Base-by-base conservation (phyloP, 352 stramenopile species). In the Pythium volutum region DNA sequence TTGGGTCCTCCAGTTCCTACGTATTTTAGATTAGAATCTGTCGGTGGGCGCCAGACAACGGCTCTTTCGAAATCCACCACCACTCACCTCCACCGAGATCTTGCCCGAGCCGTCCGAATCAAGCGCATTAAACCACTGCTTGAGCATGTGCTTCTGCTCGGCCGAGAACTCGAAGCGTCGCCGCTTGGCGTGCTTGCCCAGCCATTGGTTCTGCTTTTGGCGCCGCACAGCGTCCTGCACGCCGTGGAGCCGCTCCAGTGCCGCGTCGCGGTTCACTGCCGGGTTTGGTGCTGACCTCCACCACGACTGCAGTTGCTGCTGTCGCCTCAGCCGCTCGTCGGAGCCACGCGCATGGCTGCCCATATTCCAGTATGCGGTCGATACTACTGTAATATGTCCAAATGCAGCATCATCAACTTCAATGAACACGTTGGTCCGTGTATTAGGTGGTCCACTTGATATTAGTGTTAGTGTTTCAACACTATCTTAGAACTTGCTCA, bases 111-210 rank as follows among this genome's bases (percentile, higher is more conserved):
- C 69, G 50, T 92, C 80, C 2, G 77, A 61, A 58, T 92, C 83
- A 20, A 92, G 59, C 7, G 77, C 75, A 25, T 92, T 71, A 59
- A 92, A 92, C 83, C 83, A 92, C 53, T 88, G 80, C 14, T 71
- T 73, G 18, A 92, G 70, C 79, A 90, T 92, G 36, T 73, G 70
- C 64, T 90, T 92, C 48, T 92, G 80, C 38, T 81, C 70, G 1
- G 69, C 76, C 2, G 80, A 85, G 59, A 90, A 92, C 69, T 87
- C 78, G 47, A 87, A 88, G 8, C 65, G 62, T 16, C 70, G 67
- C 45, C 75, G 67, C 61, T 89, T 90, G 58, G 78, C 79, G 56
- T 78, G 76, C 33, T 87, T 86, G 11, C 75, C 76, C 23, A 92
- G 67, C 83, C 83, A 90, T 22, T 61, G 65, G 45, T 88, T 87